Percentiles rank a stretch among this genome's conserved stretches.
These are phyloP conservation scores for Calcarisporium arbuscula DNA, from an alignment of 2,329 filamentous ascomycete genomes.

Conservation along the genomic window DNA sequence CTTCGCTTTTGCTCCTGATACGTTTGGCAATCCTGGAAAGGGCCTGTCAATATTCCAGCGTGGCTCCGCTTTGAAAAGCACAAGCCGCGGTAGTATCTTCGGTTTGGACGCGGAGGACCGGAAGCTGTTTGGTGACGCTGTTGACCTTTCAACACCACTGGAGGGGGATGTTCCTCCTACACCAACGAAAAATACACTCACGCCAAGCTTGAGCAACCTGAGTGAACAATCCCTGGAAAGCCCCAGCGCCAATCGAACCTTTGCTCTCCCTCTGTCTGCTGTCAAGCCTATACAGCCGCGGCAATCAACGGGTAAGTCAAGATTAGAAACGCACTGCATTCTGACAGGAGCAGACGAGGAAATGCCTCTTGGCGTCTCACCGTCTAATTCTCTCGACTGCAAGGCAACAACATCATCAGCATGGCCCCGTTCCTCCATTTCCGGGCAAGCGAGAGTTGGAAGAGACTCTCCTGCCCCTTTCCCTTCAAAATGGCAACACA, in stretches of 20 bases:
- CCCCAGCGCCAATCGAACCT: slow-evolving; percentile 40
- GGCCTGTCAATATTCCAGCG: slow-evolving; percentile 62
- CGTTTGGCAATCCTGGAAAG: slow-evolving; percentile 50
- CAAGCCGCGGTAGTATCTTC: slow-evolving; percentile 62
- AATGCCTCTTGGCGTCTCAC: slow-evolving; percentile 23
- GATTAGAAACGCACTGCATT: slow-evolving; percentile 11
- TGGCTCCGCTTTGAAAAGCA: slow-evolving; percentile 38
- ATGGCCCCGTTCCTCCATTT: slow-evolving; percentile 25
- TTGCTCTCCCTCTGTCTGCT: slow-evolving; percentile 35
- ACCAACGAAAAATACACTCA: slow-evolving; percentile 68
- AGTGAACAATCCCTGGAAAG: slow-evolving; percentile 37
- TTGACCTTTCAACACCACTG: slow-evolving; percentile 18
- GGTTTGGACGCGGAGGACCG: slow-evolving; percentile 76
- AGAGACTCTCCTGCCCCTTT: slow-evolving; percentile 16
- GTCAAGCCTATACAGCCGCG: slow-evolving; percentile 29
- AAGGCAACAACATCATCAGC: too few relatives aligned
- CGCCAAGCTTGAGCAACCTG: slow-evolving; percentile 32
- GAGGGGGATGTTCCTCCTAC: slow-evolving; percentile 77
- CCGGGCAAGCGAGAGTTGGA: slow-evolving; percentile 22
- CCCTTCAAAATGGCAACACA: too few relatives aligned
- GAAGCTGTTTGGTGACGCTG: slow-evolving; percentile 32
- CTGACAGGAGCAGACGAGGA: slow-evolving; percentile 11
- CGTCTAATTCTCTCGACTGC: too few relatives aligned
- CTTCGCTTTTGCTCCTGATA: slow-evolving; percentile 37
- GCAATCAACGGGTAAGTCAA: slow-evolving; percentile 40